Evolutionary conservation across 805 yeast species (phyloP).

Genomic region (Ogataea trehalophila): DNA sequence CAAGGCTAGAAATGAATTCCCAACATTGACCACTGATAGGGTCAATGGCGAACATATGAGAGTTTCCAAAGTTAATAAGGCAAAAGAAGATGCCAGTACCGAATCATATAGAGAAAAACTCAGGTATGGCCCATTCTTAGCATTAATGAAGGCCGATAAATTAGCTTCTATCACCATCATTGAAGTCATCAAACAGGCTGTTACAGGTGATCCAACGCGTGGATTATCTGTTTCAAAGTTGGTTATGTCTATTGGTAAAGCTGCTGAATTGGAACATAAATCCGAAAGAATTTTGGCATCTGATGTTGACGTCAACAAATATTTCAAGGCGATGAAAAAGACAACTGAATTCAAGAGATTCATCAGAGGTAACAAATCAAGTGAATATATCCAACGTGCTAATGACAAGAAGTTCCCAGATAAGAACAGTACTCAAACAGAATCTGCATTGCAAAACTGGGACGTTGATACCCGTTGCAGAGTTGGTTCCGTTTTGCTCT

Average conservation of each 20-base stretch:
- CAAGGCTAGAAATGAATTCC: constrained; percentile 28
- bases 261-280: constrained; percentile 79
- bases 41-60: too few species aligned
- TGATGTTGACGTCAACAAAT: constrained; percentile 52
- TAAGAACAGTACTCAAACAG: constrained; percentile 1
- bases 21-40: too few species aligned
- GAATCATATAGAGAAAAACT: constrained; percentile 32
- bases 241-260: constrained; percentile 73
- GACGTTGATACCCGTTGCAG: constrained; percentile 44
- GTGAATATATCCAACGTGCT: constrained; percentile 23
- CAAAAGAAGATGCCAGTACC: constrained; percentile 6
- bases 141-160: constrained; percentile 70
- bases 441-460: constrained; percentile 17
- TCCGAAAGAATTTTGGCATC: constrained; percentile 58
- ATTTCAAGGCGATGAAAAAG: constrained; percentile 44
- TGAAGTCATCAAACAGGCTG: constrained; percentile 69
- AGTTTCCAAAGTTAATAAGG: too few species aligned
- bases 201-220: constrained; percentile 70
- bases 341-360: constrained; percentile 38
- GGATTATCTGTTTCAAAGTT: constrained; percentile 86
- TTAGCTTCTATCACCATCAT: constrained; percentile 79
- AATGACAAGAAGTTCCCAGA: constrained; percentile 15
- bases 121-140: constrained; percentile 72
- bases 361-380: constrained; percentile 30
- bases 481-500: constrained; percentile 75